These are phyloP conservation scores for Globisporangium emineosum DNA, from an alignment of 352 stramenopile genomes.

Conservation along the genomic window DNA sequence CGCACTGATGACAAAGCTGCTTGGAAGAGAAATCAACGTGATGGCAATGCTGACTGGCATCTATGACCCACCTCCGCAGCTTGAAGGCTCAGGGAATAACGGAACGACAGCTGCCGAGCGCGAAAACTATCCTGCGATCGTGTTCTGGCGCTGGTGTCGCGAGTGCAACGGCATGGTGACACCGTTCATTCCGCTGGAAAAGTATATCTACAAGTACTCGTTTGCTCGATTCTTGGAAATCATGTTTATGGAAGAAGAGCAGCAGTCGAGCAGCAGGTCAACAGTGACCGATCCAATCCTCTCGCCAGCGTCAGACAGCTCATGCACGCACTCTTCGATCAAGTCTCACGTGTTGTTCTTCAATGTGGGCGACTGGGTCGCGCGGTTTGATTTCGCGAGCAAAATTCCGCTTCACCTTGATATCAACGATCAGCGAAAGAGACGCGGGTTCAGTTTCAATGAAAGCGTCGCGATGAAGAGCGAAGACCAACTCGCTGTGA, in stretches of 20 bases:
- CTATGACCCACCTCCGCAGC: conserved; percentile 27
- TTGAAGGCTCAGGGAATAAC: conserved; percentile 1
- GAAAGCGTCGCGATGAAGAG: background rate
- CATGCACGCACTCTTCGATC: conserved; percentile 47
- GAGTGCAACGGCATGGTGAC: conserved; percentile 92
- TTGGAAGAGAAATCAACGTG: conserved; percentile 44
- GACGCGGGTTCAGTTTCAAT: conserved; percentile 5
- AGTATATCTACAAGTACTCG: conserved; percentile 96
- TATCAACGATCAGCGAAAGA: conserved; percentile 12
- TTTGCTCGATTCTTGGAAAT: conserved; percentile 98
- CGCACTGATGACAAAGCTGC: conserved; percentile 20
- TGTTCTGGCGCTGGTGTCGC: conserved; percentile 98
- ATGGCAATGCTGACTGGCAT: conserved; percentile 36
- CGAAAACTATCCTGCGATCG: conserved; percentile 67
- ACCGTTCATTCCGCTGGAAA: conserved; percentile 82
- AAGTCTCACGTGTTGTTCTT: conserved; percentile 80
- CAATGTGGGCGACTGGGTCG: conserved; percentile 70
- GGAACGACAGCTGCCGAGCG: conserved; percentile 21
- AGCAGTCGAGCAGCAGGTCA: conserved; percentile 27
- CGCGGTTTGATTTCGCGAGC: conserved; percentile 59
- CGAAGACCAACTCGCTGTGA: conserved; percentile 26
- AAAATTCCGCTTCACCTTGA: conserved; percentile 38
- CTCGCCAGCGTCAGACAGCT: conserved; percentile 12
- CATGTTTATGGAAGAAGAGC: conserved; percentile 85
- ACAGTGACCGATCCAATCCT: background rate